phyloP scores from a whole-genome alignment of 208 protist genomes.

The Trypanosoma boissoni region DNA sequence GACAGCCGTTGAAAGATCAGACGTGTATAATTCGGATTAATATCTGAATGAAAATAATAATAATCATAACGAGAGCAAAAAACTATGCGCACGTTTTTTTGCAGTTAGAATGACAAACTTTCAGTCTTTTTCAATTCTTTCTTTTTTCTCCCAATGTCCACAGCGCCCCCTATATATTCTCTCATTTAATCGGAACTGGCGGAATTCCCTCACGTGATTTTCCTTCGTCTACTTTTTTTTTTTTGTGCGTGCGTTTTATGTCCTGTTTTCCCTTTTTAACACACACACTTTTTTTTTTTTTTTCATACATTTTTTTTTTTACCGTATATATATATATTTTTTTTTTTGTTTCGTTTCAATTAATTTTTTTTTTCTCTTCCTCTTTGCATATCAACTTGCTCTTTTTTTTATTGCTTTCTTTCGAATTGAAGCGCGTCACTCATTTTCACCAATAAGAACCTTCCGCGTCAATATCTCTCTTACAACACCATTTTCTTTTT shows the following conservation, averaged over 20 bases:
- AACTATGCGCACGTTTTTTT: not conserved
- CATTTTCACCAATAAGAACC: too few relatives aligned
- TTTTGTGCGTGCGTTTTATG: not conserved
- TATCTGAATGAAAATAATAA: not conserved
- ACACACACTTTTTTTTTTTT: not conserved
- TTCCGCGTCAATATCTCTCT: too few relatives aligned
- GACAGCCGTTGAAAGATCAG: too few relatives aligned
- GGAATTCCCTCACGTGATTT: too few relatives aligned
- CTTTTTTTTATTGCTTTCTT: too few relatives aligned
- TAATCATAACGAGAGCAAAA: not conserved
- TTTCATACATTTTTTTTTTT: not conserved
- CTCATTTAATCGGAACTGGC: too few relatives aligned
- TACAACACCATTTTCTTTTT: too few relatives aligned
- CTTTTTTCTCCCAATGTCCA: not conserved
- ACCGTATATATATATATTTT: not conserved
- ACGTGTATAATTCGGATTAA: too few relatives aligned
- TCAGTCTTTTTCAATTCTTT: not conserved
- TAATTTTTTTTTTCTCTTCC: not conserved
- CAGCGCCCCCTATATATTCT: too few relatives aligned
- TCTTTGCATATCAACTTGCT: not conserved
- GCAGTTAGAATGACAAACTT: too few relatives aligned
- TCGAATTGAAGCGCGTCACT: too few relatives aligned
- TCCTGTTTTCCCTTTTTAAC: not conserved
- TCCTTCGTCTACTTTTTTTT: too few relatives aligned
- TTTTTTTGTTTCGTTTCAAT: slow-evolving; percentile 2